phyloP scores from a whole-genome alignment of 176 grass and related monocot species.

The Sorghum bicolor region DNA sequence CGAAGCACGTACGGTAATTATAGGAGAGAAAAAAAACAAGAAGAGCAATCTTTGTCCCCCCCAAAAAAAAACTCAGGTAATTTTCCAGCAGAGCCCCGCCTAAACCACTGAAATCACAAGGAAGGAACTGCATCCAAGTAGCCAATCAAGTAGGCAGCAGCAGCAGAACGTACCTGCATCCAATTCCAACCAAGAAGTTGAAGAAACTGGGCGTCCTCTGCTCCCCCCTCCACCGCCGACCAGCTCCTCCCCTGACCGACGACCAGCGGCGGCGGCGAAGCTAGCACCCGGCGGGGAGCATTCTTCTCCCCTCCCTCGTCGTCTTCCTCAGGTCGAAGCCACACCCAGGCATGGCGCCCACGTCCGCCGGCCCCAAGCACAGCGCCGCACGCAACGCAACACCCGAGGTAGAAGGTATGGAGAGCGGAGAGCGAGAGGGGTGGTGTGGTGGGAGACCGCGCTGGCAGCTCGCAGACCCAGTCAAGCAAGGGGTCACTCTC shows the following conservation, averaged over 20 bases:
- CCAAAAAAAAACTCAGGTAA: neutral
- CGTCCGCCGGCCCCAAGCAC: neutral
- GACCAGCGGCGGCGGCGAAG: neutral
- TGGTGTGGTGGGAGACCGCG: neutral
- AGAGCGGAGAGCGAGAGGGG: neutral
- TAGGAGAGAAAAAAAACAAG: neutral
- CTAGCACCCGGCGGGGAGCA: neutral
- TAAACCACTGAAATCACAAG: neutral
- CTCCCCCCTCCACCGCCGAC: neutral
- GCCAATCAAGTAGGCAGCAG: neutral
- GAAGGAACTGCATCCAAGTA: neutral
- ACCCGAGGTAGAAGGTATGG: neutral
- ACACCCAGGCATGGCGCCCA: neutral
- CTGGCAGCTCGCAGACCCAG: slow-evolving; percentile 13
- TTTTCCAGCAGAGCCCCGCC: neutral
- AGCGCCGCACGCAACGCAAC: neutral
- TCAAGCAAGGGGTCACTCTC: neutral
- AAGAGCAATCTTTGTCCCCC: neutral
- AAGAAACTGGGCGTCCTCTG: neutral
- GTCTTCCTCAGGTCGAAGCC: neutral
- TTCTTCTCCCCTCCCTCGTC: neutral
- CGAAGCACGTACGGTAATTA: neutral
- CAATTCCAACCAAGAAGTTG: slow-evolving; percentile 33
- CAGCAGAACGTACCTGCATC: slow-evolving; percentile 40
- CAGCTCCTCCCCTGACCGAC: neutral